Evolutionary conservation across 495 filamentous ascomycete species (phyloP), one percentile per base, ranked within the genome.

Genomic region (Xylaria curta): DNA sequence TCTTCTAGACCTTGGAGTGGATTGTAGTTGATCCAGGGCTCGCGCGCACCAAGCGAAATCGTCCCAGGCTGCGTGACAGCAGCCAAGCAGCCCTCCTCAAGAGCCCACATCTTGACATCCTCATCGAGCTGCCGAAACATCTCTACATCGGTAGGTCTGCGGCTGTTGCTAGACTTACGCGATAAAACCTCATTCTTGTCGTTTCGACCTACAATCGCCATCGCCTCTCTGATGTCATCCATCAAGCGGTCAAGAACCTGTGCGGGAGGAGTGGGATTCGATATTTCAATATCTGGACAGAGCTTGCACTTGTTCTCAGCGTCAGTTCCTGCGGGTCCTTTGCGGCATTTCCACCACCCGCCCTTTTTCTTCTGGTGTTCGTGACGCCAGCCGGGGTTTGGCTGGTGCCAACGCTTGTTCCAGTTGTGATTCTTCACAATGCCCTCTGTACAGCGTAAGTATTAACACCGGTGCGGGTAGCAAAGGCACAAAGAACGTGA

Each of bases 261-360:
- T 19, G 69, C 82, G 76, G 17, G 58, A 49, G 60, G 36, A 26
- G 15, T 3, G 21, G 51, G 36, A 44, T 64, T 73, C 78, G n/a
- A 73, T 79, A 68, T 28, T 42, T 59, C 31, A 15, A 10, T 21
- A 6, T 46, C 38, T 47, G 79, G 73, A 68, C 80, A 84, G 2
- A 71, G 24, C 17, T 40, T 64, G 70, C 83, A 86, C 0, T 21
- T 54, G 9, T 60, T 66, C 73, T 86, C 84, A 2, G 75, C 75
- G 12, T 61, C 12, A 2, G 79, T 51, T 1, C 82, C 81, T 24
- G 76, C 73, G 1, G 70, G 71, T 15, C 76, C 80, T n/a, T 65
- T 75, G 26, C 78, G 72, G 66, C 84, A 86, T 9, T 72, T 75
- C 84, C 84, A 85, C 80, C 77, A 85, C 0, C 84, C 84, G 4